Percentiles rank a stretch among this genome's conserved stretches.
Evolutionary conservation across 345 rosid genomes (phyloP).

Genomic region (Eucalyptus victrix): DNA sequence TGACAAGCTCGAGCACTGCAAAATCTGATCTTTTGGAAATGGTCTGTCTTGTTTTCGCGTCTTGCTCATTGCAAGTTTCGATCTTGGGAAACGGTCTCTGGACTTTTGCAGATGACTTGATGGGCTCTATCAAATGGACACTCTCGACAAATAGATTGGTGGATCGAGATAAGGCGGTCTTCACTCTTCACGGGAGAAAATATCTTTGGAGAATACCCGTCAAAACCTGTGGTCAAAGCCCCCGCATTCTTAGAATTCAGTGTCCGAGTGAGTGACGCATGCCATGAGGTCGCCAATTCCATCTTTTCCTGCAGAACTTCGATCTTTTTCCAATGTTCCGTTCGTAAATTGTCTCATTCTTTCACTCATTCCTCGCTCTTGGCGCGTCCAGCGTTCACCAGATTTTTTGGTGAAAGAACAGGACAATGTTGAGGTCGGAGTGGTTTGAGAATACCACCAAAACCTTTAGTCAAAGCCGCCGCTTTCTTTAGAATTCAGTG

Average conservation of each 20-base stretch:
- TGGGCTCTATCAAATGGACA: not conserved
- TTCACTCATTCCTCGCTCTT: not conserved
- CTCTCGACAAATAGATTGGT: not conserved
- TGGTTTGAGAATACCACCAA: constrained; percentile 24
- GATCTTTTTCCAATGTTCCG: not conserved
- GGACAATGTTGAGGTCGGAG: constrained; percentile 51
- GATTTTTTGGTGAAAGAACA: not conserved
- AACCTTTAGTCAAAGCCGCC: not conserved
- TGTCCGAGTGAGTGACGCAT: not conserved
- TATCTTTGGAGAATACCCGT: not conserved
- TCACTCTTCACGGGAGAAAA: not conserved
- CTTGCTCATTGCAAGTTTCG: not conserved
- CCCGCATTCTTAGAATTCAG: not conserved
- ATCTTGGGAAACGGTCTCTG: not conserved
- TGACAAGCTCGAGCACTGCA: not conserved
- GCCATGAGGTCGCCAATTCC: not conserved
- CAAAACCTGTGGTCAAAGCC: not conserved
- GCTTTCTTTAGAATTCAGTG: not conserved
- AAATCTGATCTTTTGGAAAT: not conserved
- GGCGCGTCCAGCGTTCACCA: not conserved
- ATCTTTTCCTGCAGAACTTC: not conserved
- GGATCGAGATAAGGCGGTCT: not conserved
- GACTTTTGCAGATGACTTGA: not conserved
- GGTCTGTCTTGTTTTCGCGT: not conserved
- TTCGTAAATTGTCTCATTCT: not conserved